Percentiles rank a stretch among this genome's conserved stretches.
phyloP scores from a whole-genome alignment of 768 basidiomycete genomes.

The Trichaptum fuscoviolaceum region DNA sequence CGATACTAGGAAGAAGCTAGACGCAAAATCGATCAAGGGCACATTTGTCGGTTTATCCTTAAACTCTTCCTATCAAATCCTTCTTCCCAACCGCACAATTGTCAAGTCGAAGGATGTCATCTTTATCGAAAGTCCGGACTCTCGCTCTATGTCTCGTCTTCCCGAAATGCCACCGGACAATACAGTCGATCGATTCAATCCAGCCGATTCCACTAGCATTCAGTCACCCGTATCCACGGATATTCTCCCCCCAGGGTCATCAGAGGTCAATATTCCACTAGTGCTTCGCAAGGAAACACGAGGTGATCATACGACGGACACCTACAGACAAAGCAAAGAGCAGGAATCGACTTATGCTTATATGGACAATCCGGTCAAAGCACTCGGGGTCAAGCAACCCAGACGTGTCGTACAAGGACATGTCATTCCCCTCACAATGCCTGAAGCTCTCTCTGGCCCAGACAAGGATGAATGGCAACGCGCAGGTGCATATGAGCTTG shows the following conservation, averaged over 20 bases:
- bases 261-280: constrained; percentile 8
- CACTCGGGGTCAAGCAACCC: not conserved
- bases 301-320: not conserved
- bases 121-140: not conserved
- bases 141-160: not conserved
- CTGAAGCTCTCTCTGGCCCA: constrained; percentile 18
- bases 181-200: too few relatives aligned
- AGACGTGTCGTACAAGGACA: constrained; percentile 5
- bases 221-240: too few relatives aligned
- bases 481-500: constrained; percentile 21
- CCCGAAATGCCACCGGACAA: not conserved
- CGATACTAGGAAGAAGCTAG: constrained; percentile 24
- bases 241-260: too few relatives aligned
- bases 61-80: not conserved
- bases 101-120: not conserved
- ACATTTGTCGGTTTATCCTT: constrained; percentile 14
- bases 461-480: constrained; percentile 17
- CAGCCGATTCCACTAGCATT: too few relatives aligned
- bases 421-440: constrained; percentile 8
- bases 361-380: not conserved
- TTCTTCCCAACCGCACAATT: not conserved
- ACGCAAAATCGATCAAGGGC: constrained; percentile 12
- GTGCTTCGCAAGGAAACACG: not conserved
- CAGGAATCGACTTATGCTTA: not conserved
- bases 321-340: not conserved